Conservation (phyloP, 106 monocot genomes). For the Dendrobium chrysotoxum region DNA sequence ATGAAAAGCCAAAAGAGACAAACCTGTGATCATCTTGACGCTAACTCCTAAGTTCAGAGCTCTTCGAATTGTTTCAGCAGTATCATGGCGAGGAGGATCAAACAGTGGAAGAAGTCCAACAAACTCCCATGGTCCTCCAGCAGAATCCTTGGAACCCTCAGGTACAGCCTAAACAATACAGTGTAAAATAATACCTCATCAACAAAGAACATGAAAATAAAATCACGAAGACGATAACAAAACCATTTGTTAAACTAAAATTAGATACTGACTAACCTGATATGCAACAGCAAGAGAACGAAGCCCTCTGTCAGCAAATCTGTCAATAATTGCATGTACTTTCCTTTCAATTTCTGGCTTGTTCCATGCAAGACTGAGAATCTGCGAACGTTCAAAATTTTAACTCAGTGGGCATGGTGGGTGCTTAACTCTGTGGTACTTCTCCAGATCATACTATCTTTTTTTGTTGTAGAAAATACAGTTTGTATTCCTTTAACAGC, state of each 20-base stretch:
- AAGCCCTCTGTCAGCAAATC: slow-evolving; percentile 50
- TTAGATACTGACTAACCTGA: slow-evolving; percentile 22
- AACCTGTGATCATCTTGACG: slow-evolving; percentile 65
- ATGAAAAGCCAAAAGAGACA: not conserved
- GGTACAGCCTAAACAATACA: slow-evolving; percentile 33
- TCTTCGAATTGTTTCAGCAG: slow-evolving; percentile 54
- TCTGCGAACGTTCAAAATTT: slow-evolving; percentile 16
- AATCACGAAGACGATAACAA: no score
- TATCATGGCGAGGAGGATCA: slow-evolving; percentile 61
- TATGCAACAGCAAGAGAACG: slow-evolving; percentile 54
- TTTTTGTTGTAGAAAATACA: not conserved
- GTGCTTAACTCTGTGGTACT: not conserved
- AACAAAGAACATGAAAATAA: not conserved
- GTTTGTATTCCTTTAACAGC: not conserved
- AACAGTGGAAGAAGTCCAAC: slow-evolving; percentile 55
- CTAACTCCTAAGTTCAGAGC: slow-evolving; percentile 54
- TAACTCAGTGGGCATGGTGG: not conserved
- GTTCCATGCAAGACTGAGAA: slow-evolving; percentile 35
- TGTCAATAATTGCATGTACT: slow-evolving; percentile 42
- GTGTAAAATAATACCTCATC: not conserved
- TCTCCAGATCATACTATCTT: not conserved
- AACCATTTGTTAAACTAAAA: not conserved
- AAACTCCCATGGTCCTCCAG: slow-evolving; percentile 49
- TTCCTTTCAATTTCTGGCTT: slow-evolving; percentile 36
- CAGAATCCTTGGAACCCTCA: slow-evolving; percentile 37